Conservation (phyloP, 331 rosid genomes). For the Acacia pycnantha region DNA sequence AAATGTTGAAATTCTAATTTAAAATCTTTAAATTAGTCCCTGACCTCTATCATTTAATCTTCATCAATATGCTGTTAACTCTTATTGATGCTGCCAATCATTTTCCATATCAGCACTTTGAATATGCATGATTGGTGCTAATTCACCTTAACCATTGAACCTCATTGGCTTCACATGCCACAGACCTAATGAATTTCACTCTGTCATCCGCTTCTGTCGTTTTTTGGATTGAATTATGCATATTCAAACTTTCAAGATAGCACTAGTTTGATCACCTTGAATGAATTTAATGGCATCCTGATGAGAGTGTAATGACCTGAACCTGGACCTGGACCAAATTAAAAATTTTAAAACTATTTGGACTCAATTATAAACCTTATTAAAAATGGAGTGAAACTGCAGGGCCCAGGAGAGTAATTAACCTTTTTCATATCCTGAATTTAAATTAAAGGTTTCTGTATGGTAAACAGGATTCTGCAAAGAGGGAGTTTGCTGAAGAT, state of each 20-base stretch:
- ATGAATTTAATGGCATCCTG: neutral
- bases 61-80: too few relatives aligned
- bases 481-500: constrained; percentile 70
- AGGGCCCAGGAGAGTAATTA: neutral
- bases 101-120: neutral
- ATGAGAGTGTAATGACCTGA: neutral
- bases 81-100: neutral
- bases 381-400: neutral
- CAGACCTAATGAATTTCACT: neutral
- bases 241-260: neutral
- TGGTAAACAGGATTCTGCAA: constrained; percentile 50
- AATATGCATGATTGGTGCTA: neutral
- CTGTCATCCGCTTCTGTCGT: neutral
- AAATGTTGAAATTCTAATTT: neutral
- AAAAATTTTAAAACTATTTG: neutral
- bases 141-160: neutral
- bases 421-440: neutral
- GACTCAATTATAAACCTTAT: neutral
- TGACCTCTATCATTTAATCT: neutral
- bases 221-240: neutral
- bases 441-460: neutral
- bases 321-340: neutral
- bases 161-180: neutral
- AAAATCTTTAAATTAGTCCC: neutral
- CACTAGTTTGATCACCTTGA: neutral